Conservation (phyloP, 129 eudicot genomes). For the Arctium minus region DNA sequence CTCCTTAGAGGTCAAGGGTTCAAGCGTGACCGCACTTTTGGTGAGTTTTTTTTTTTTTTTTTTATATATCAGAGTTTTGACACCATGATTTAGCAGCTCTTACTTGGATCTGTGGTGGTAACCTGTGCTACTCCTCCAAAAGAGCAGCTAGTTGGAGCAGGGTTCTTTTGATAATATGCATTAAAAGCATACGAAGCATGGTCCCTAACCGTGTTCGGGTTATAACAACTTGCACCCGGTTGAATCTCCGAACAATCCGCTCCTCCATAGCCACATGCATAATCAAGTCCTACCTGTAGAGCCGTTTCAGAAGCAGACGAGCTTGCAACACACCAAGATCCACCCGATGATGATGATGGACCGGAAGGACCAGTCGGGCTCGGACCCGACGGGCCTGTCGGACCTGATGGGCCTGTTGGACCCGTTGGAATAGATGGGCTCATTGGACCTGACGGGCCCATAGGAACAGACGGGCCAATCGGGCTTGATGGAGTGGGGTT, state of each 20-base stretch:
- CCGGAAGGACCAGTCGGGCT: slow-evolving; percentile 25
- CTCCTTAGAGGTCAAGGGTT: not conserved
- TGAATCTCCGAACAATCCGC: slow-evolving; percentile 91
- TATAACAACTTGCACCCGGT: slow-evolving; percentile 64
- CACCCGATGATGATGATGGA: slow-evolving; percentile 40
- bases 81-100: slow-evolving; percentile 17
- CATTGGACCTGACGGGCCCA: slow-evolving; percentile 22
- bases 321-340: slow-evolving; percentile 89
- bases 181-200: slow-evolving; percentile 98
- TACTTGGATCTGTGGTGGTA: slow-evolving; percentile 84
- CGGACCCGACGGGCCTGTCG: slow-evolving; percentile 21
- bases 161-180: slow-evolving; percentile 87
- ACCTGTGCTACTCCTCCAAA: slow-evolving; percentile 94
- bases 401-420: slow-evolving; percentile 29
- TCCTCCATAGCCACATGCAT: slow-evolving; percentile 97
- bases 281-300: slow-evolving; percentile 87
- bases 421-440: slow-evolving; percentile 29
- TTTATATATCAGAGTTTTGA: not conserved
- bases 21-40: not conserved
- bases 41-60: not conserved
- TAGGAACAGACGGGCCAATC: slow-evolving; percentile 29
- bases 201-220: slow-evolving; percentile 74
- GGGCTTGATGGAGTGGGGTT: slow-evolving; percentile 36
- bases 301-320: slow-evolving; percentile 77
- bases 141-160: slow-evolving; percentile 80